phyloP scores from a whole-genome alignment of 140 eudicot genomes.

The Bidens hawaiensis region DNA sequence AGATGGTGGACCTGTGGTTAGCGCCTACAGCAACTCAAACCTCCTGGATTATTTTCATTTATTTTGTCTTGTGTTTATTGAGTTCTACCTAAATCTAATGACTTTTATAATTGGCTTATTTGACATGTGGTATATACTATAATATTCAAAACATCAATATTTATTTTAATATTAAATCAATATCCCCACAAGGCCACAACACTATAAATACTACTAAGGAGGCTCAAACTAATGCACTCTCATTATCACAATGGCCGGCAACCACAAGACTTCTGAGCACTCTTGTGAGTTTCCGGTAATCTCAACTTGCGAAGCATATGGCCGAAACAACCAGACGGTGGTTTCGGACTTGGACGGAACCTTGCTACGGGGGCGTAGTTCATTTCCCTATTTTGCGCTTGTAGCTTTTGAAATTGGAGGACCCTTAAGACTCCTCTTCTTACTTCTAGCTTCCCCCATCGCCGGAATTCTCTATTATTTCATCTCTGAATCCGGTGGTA shows the following conservation, averaged over 20 bases:
- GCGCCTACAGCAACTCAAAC: no score
- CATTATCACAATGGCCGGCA: constrained; percentile 20
- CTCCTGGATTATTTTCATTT: no score
- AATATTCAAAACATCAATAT: no score
- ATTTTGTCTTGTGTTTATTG: no score
- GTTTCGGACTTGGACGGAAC: constrained; percentile 60
- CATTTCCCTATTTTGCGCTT: constrained; percentile 56
- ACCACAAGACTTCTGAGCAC: neutral
- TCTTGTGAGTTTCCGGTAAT: constrained; percentile 30
- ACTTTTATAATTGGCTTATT: no score
- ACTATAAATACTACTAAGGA: constrained; percentile 21
- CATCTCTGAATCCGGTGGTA: constrained; percentile 56
- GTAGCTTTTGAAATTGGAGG: constrained; percentile 65
- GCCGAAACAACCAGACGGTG: constrained; percentile 45
- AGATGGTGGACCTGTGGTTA: no score
- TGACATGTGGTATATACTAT: no score
- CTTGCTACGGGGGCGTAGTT: constrained; percentile 47
- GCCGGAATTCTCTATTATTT: constrained; percentile 45
- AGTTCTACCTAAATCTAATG: no score
- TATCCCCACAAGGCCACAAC: constrained; percentile 4
- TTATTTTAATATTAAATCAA: no score
- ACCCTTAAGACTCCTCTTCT: constrained; percentile 35
- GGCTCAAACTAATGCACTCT: constrained; percentile 2
- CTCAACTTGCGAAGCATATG: constrained; percentile 27
- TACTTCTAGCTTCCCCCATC: constrained; percentile 44